phyloP scores from a whole-genome alignment of 106 monocot species.

The Acanthochlamys bracteata region DNA sequence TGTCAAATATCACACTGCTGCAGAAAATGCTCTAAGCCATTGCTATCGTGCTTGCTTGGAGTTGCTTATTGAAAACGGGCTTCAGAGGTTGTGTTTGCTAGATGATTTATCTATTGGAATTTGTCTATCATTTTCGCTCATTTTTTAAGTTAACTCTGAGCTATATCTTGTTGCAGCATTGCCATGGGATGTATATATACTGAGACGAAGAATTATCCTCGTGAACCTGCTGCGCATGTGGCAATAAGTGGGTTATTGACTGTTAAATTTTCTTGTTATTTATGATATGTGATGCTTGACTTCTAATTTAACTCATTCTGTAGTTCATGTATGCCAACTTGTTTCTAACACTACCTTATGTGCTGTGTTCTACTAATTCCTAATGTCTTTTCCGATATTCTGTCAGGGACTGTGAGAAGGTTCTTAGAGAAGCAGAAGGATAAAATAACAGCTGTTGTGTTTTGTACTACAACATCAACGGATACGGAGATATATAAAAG shows the following conservation, averaged over 20 bases:
- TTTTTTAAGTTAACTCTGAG: slow-evolving; percentile 2
- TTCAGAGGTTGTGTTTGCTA: slow-evolving; percentile 55
- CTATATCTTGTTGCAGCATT: slow-evolving; percentile 48
- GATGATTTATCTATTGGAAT: not conserved
- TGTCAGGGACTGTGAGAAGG: slow-evolving; percentile 85
- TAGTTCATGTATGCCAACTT: not conserved
- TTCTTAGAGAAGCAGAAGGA: slow-evolving; percentile 98
- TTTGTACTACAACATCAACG: slow-evolving; percentile 76
- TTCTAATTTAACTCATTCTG: not conserved
- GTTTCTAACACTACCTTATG: too few species aligned
- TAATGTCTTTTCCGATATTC: slow-evolving; percentile 1
- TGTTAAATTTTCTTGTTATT: not conserved
- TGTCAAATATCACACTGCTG: slow-evolving; percentile 98
- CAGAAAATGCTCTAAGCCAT: slow-evolving; percentile 96
- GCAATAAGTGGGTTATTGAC: slow-evolving; percentile 76
- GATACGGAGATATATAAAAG: slow-evolving; percentile 99
- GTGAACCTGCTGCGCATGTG: slow-evolving; percentile 98
- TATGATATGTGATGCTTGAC: not conserved
- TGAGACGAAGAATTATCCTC: slow-evolving; percentile 89
- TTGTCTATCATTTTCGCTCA: not conserved
- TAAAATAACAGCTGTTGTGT: slow-evolving; percentile 90
- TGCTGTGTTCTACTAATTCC: slow-evolving; percentile 1
- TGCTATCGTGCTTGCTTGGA: slow-evolving; percentile 96
- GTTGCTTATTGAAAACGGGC: slow-evolving; percentile 89
- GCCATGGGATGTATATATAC: slow-evolving; percentile 98